These are phyloP conservation scores for Penicillium polonicum DNA, from an alignment of 2,329 filamentous ascomycete species.

Conservation along the genomic window DNA sequence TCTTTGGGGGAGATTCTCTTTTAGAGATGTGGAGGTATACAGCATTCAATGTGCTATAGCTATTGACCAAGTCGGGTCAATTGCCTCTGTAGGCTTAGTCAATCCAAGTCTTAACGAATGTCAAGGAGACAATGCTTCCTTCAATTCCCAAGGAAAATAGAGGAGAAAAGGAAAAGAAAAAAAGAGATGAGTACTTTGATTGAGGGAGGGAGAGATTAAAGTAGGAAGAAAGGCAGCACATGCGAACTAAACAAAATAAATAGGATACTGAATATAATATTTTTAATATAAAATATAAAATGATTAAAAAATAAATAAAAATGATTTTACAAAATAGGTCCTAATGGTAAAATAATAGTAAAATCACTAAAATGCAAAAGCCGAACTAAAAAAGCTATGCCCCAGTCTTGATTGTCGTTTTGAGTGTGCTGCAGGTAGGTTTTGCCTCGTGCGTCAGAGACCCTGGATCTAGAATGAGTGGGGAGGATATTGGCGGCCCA, in stretches of 20 bases:
- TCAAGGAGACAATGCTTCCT: slow-evolving; percentile 25
- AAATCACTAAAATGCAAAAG: slow-evolving; percentile 11
- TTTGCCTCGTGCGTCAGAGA: slow-evolving; percentile 45
- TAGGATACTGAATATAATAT: slow-evolving; percentile 22
- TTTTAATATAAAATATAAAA: background rate
- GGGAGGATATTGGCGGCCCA: slow-evolving; percentile 37
- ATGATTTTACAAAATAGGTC: slow-evolving; percentile 11
- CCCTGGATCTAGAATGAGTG: slow-evolving; percentile 42
- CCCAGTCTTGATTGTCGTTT: slow-evolving; percentile 37
- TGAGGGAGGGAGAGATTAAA: slow-evolving; percentile 22
- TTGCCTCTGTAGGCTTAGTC: background rate
- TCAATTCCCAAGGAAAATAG: slow-evolving; percentile 12
- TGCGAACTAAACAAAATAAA: slow-evolving; percentile 19
- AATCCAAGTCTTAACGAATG: slow-evolving; percentile 24
- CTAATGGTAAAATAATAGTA: background rate
- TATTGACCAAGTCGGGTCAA: slow-evolving; percentile 7
- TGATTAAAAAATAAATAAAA: background rate
- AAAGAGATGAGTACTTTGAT: slow-evolving; percentile 11
- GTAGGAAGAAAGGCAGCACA: slow-evolving; percentile 27
- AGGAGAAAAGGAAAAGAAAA: slow-evolving; percentile 13
- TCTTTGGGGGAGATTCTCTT: background rate
- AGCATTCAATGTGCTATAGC: background rate
- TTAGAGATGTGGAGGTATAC: background rate
- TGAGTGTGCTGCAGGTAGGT: slow-evolving; percentile 44
- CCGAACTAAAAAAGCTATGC: slow-evolving; percentile 18